phyloP scores from a whole-genome alignment of 441 rosid species.

The Populus hybrid region DNA sequence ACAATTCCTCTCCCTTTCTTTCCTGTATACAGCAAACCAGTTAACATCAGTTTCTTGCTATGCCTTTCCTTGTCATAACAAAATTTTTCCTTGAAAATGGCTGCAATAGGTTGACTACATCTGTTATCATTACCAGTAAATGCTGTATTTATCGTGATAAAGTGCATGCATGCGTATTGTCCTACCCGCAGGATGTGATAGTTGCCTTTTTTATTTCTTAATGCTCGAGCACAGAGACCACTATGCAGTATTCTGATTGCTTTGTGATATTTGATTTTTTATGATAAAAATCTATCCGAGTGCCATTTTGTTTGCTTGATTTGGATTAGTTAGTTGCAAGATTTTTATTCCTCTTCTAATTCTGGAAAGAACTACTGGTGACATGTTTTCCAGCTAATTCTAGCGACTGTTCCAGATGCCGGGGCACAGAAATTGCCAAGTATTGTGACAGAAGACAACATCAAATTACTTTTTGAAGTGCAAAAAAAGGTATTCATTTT shows the following conservation, averaged over 20 bases:
- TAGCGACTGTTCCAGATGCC: slow-evolving; percentile 72
- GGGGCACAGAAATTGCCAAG: slow-evolving; percentile 50
- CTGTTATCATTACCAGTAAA: background rate
- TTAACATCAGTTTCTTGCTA: background rate
- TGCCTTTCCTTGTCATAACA: background rate
- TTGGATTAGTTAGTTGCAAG: background rate
- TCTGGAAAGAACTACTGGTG: slow-evolving; percentile 24
- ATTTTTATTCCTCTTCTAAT: background rate
- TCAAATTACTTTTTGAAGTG: slow-evolving; percentile 88
- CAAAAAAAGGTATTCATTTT: slow-evolving; percentile 75
- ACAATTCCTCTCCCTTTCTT: background rate
- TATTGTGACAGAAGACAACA: slow-evolving; percentile 80
- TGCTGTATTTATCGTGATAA: background rate
- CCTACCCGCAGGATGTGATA: background rate
- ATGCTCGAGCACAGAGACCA: too few relatives aligned
- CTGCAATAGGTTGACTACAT: background rate
- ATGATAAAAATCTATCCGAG: too few relatives aligned
- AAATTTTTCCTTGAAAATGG: background rate
- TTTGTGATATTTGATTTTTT: too few relatives aligned
- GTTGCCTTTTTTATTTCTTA: background rate
- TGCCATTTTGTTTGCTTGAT: too few relatives aligned
- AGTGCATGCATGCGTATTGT: background rate
- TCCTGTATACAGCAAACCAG: background rate
- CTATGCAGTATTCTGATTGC: too few relatives aligned
- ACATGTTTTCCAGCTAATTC: slow-evolving; percentile 57